phyloP scores from a whole-genome alignment of 176 grass and related monocot genomes.

The Echinochloa phyllopogon region DNA sequence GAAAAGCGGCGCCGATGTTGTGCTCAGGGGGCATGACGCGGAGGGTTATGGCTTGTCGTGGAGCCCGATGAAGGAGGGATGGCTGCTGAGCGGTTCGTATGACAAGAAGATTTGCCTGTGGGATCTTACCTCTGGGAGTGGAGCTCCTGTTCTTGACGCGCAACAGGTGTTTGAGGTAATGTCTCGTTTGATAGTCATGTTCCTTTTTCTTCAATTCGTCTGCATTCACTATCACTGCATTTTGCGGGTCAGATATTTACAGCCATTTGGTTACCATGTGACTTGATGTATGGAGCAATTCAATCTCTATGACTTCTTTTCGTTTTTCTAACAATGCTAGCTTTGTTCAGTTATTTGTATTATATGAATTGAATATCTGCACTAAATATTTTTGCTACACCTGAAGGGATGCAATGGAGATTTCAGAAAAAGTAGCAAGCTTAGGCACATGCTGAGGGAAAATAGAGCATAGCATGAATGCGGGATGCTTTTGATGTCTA shows the following conservation, averaged over 20 bases:
- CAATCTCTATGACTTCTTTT: not conserved
- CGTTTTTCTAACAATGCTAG: not conserved
- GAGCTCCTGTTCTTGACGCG: conserved; percentile 60
- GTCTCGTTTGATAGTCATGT: not conserved
- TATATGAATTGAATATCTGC: not conserved
- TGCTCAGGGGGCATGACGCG: conserved; percentile 71
- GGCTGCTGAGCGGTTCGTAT: conserved; percentile 85
- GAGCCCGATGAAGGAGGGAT: conserved; percentile 76
- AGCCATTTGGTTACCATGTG: not conserved
- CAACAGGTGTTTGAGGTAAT: conserved; percentile 90
- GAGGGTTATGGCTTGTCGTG: conserved; percentile 95
- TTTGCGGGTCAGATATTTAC: not conserved
- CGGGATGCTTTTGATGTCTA: not conserved
- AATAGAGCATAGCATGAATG: not conserved
- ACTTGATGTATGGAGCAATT: not conserved
- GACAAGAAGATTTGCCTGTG: conserved; percentile 95
- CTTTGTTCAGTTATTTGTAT: not conserved
- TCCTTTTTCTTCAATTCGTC: not conserved
- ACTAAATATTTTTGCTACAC: not conserved
- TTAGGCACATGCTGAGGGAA: not conserved
- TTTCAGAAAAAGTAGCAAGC: not conserved
- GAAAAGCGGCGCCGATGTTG: conserved; percentile 52
- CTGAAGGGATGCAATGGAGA: not conserved
- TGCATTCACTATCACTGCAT: not conserved
- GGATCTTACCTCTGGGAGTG: conserved; percentile 61